Base-by-base conservation (phyloP, 257 asterid species). In the Nicotiana otophora region DNA sequence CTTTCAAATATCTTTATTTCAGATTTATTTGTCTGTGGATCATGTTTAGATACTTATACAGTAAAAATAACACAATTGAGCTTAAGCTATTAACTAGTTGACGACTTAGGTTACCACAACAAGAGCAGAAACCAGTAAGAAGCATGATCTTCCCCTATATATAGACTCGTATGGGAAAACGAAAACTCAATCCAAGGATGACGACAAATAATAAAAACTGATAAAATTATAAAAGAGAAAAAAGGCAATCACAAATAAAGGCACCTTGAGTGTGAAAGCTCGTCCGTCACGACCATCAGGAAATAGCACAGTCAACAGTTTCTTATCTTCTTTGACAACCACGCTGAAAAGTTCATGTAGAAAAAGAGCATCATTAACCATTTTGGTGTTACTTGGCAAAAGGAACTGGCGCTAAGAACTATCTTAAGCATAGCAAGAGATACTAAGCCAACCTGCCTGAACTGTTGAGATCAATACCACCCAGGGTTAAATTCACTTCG, bases 391-490 rank as follows among this genome's bases (percentile, higher is more conserved):
- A 8, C 46, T 75, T 75, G 63, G 10, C 79, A 23, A 26, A 74
- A 75, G 80, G 26, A 51, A 75, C 63, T 39, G 26, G 16, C 42
- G 82, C 53, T 46, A 48, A 26, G 65, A 78, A 53, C 80, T 30
- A 33, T 75, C 80, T 61, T 12, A 74, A 86, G 72, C 51, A 80
- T 77, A 64, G 51, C 51, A 48, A 72, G 69, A 83, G 55, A 74
- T 55, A 84, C 83, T 83, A 87, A 83, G 85, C 96, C 92, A 91
- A 96, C 99, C 99, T 96, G 94, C 98, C 99, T 90, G 99, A 96
- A 90, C 99, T 96, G 94, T 94, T 96, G 91, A 96, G 98, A 86
- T 96, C 99, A 85, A 96, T 96, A 83, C 99, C 99, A 83, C 99
- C 99, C 84, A 96, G 99, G 67, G 99, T 96, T 88, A 94, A 89